Base-by-base conservation (phyloP, 257 asterid genomes). In the Solanum neorickii region DNA sequence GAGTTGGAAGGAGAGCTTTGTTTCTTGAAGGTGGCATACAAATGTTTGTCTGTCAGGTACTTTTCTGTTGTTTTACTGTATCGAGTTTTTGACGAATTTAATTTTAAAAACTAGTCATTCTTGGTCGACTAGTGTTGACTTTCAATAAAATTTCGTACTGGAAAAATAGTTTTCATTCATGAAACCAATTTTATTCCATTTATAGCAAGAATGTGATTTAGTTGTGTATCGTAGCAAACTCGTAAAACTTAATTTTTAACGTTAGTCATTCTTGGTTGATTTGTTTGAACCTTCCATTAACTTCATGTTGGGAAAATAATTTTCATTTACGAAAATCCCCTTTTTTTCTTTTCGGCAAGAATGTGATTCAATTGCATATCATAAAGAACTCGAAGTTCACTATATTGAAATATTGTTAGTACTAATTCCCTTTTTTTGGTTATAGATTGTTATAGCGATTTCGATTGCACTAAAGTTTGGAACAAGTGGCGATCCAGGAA, bases 1-100 rank as follows among this genome's bases (percentile, higher is more conserved):
- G 86, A 59, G 92, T 96, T 95, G 98, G 98, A 2, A 87, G 98
- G 66, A 88, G 98, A 88, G 86, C 83, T 86, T 92, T 95, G 31
- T 93, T 95, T 88, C 89, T 95, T 14, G 92, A 88, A 60, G 97
- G 98, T 15, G 98, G 98, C 33, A 2, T 49, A 1, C 97, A 94
- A 83, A 94, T 95, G 98, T 82, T 95, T 42, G 52, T 93, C 3
- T 88, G 94, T 59, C 97, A 94, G 94, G 96, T 73, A 73, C 47
- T 73, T 73, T 33, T 4, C 3, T 11, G 8, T 7, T 52, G 23
- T 49, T 37, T 33, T 35, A 10, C 1, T 9, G 5, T 65, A 65
- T 1, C 2, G 18, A 65, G 25, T 4, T 14, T 4, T 15, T n/a
- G 72, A 65, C 6, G 15, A 65, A 10, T 31, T 16, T 65, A 65